Conservation (phyloP, 2,329 filamentous ascomycete genomes). For the Arthrobotrys conoides region DNA sequence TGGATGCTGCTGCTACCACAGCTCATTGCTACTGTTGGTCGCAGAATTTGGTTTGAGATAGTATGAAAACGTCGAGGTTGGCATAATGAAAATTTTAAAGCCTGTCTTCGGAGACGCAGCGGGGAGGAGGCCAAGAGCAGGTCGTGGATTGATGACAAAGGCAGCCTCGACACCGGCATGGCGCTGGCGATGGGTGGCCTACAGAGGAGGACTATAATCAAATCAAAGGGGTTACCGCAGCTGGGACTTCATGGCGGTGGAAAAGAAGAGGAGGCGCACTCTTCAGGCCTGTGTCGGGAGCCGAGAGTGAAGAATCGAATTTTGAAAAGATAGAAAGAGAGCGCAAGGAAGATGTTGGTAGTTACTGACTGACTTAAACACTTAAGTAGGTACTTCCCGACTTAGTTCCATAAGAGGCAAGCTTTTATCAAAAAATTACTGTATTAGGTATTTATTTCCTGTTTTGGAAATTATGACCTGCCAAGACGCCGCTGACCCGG, state of each 20-base stretch:
- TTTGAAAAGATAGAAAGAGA: too few relatives aligned
- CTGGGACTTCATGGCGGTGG: conserved; percentile 40
- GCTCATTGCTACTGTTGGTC: background rate
- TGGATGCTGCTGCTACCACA: background rate
- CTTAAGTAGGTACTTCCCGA: too few relatives aligned
- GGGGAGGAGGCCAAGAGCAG: conserved; percentile 1
- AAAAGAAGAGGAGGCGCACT: conserved; percentile 29
- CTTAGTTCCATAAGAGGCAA: too few relatives aligned
- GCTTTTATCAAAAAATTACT: background rate
- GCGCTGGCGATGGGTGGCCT: conserved; percentile 5
- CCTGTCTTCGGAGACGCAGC: background rate
- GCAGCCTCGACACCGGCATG: conserved; percentile 49
- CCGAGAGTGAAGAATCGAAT: background rate
- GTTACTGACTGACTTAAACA: too few relatives aligned
- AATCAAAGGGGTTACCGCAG: conserved; percentile 34
- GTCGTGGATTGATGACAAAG: conserved; percentile 30
- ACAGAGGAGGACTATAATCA: conserved; percentile 5
- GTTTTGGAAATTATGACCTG: background rate
- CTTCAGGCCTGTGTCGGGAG: conserved; percentile 14
- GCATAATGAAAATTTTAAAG: background rate
- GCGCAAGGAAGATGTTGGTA: too few relatives aligned
- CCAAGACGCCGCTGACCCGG: conserved; percentile 22
- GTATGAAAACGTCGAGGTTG: conserved; percentile 4
- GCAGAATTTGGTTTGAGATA: background rate
- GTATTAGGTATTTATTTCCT: background rate